Percentiles rank a stretch among this genome's conserved stretches.
Evolutionary conservation across 768 basidiomycete genomes (phyloP).

Genomic region (Russula sp.): DNA sequence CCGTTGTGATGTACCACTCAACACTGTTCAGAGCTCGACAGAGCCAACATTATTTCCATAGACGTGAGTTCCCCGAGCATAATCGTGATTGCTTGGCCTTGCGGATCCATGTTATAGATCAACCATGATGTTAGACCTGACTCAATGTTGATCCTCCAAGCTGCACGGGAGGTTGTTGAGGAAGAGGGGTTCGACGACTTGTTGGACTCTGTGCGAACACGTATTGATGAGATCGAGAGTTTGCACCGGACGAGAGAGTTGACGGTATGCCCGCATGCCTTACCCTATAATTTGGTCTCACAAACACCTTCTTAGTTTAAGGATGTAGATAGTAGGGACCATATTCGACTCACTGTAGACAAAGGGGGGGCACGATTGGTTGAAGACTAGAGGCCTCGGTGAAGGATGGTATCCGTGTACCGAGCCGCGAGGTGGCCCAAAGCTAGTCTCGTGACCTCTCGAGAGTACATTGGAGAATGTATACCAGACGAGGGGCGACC

Average conservation of each 20-base stretch:
- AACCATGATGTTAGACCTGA: slow-evolving; percentile 74
- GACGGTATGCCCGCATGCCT: slow-evolving; percentile 37
- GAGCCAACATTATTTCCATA: slow-evolving; percentile 67
- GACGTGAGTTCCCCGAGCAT: slow-evolving; percentile 44
- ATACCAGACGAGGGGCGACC: too few species aligned
- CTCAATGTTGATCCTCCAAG: slow-evolving; percentile 67
- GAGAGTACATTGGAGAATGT: neutral
- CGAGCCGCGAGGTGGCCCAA: neutral
- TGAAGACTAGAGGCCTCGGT: slow-evolving; percentile 20
- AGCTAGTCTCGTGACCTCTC: too few species aligned
- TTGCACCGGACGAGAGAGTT: slow-evolving; percentile 71
- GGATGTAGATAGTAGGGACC: slow-evolving; percentile 32
- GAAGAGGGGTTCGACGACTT: slow-evolving; percentile 77
- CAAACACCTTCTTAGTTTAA: slow-evolving; percentile 33
- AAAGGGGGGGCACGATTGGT: slow-evolving; percentile 41
- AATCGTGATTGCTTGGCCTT: neutral
- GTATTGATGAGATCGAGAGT: slow-evolving; percentile 85
- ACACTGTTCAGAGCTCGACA: slow-evolving; percentile 46
- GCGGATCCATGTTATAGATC: slow-evolving; percentile 36
- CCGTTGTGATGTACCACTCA: neutral
- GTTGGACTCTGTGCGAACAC: slow-evolving; percentile 60
- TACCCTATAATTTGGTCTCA: slow-evolving; percentile 5
- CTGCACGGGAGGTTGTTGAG: slow-evolving; percentile 60
- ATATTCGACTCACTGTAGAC: slow-evolving; percentile 47
- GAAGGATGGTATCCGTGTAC: neutral